These are phyloP conservation scores for Penicillium digitatum DNA, from an alignment of 2,329 filamentous ascomycete genomes.

Conservation along the genomic window DNA sequence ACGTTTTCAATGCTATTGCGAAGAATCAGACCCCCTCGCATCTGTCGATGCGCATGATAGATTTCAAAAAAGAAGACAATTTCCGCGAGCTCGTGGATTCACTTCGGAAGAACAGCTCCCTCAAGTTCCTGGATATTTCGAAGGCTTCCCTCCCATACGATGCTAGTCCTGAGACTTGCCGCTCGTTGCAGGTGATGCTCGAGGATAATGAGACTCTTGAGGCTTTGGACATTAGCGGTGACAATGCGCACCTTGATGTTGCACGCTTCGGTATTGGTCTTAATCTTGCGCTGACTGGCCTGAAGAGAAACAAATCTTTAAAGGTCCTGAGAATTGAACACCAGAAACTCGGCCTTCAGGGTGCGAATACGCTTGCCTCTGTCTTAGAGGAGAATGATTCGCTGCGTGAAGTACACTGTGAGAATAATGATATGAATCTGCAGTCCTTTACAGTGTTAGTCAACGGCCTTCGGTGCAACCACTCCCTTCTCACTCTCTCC, in stretches of 20 bases:
- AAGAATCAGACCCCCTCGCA: slow-evolving; percentile 58
- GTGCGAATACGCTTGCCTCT: slow-evolving; percentile 65
- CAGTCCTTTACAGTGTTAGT: slow-evolving; percentile 66
- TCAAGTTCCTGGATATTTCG: slow-evolving; percentile 64
- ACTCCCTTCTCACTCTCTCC: slow-evolving; percentile 59
- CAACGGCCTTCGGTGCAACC: slow-evolving; percentile 64
- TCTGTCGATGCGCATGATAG: slow-evolving; percentile 64
- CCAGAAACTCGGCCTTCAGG: slow-evolving; percentile 65
- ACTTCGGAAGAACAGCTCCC: slow-evolving; percentile 58
- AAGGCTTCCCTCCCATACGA: slow-evolving; percentile 67
- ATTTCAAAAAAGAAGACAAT: slow-evolving; percentile 62
- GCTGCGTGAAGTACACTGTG: slow-evolving; percentile 64
- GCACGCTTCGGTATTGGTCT: slow-evolving; percentile 66
- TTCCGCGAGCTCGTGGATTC: slow-evolving; percentile 62
- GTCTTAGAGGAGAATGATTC: slow-evolving; percentile 62
- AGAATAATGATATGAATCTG: slow-evolving; percentile 68
- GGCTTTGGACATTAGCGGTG: slow-evolving; percentile 66
- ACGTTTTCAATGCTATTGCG: slow-evolving; percentile 44
- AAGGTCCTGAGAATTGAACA: slow-evolving; percentile 62
- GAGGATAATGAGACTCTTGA: slow-evolving; percentile 63
- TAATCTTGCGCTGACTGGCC: slow-evolving; percentile 60
- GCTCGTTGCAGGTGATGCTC: slow-evolving; percentile 60
- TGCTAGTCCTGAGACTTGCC: slow-evolving; percentile 63
- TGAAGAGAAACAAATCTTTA: slow-evolving; percentile 61
- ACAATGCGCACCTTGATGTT: slow-evolving; percentile 67